Evolutionary conservation across 2,329 filamentous ascomycete species (phyloP).

Genomic region (Apiospora saccharicola): DNA sequence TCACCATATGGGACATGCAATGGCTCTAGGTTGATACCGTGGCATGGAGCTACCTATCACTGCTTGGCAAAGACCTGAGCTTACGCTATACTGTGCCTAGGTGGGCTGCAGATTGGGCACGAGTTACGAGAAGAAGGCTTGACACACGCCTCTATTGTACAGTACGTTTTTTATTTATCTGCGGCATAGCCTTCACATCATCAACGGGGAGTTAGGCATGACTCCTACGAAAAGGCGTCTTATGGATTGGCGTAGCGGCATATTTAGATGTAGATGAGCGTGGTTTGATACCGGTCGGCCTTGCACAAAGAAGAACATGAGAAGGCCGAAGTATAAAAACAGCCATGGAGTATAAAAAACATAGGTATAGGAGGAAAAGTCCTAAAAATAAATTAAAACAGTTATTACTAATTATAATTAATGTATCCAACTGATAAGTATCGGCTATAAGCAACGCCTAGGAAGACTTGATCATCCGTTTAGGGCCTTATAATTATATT

Average conservation of each 20-base stretch:
- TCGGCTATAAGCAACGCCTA: background rate
- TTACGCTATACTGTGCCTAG: background rate
- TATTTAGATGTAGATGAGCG: constrained; percentile 7
- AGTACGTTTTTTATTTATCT: background rate
- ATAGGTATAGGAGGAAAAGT: background rate
- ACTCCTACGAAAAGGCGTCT: constrained; percentile 4
- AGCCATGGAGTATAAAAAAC: background rate
- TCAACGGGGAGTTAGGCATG: constrained; percentile 11
- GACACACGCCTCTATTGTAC: background rate
- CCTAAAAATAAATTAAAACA: constrained; percentile 4
- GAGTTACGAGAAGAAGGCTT: constrained; percentile 10
- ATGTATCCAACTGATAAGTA: background rate
- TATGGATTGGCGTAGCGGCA: background rate
- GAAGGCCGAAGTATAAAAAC: background rate
- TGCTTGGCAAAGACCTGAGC: background rate
- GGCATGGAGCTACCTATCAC: background rate
- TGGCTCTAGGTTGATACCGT: background rate
- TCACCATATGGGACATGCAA: background rate
- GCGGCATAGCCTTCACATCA: background rate
- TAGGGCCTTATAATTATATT: background rate
- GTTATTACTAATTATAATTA: background rate
- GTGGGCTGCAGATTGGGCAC: background rate
- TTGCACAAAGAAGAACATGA: background rate
- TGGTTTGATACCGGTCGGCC: background rate
- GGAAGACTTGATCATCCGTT: background rate